Evolutionary conservation across 2,329 filamentous ascomycete genomes (phyloP).

Genomic region (Penicillium corylophilum): DNA sequence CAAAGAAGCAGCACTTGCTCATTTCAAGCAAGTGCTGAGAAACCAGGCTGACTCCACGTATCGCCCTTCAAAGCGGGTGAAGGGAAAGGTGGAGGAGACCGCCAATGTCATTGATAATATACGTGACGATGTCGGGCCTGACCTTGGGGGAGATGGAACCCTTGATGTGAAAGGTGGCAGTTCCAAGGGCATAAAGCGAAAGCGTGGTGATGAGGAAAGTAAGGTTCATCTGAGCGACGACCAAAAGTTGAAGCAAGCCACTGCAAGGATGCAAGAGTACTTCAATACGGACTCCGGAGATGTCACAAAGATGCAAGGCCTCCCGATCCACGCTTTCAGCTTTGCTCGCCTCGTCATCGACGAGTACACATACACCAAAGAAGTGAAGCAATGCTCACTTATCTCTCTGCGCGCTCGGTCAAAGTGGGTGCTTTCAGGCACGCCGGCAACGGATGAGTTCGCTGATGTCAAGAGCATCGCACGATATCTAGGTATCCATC

Average conservation of each 20-base stretch:
- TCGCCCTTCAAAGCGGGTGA: slow-evolving; percentile 24
- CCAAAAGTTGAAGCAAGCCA: slow-evolving; percentile 11
- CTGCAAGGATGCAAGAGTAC: slow-evolving; percentile 10
- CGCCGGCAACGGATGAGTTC: slow-evolving; percentile 58
- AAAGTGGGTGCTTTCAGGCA: slow-evolving; percentile 64
- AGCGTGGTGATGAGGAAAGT: not conserved
- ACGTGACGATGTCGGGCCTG: not conserved
- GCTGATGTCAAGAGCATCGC: slow-evolving; percentile 61
- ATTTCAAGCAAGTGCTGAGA: slow-evolving; percentile 35
- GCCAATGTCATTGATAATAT: not conserved
- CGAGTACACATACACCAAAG: slow-evolving; percentile 60
- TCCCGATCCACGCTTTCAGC: slow-evolving; percentile 58
- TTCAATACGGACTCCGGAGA: slow-evolving; percentile 29
- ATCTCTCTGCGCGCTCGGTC: slow-evolving; percentile 51
- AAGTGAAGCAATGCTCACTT: slow-evolving; percentile 44
- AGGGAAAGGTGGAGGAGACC: not conserved
- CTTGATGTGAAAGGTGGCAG: not conserved
- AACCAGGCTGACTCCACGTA: slow-evolving; percentile 39
- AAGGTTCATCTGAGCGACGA: not conserved
- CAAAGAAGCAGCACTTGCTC: slow-evolving; percentile 31
- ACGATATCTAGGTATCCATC: slow-evolving; percentile 53
- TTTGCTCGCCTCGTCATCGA: slow-evolving; percentile 64
- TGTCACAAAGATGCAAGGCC: slow-evolving; percentile 30
- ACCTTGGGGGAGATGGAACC: not conserved
- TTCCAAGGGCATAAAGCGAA: not conserved